Conservation (phyloP, 192 early-diverging fungal genomes). For the Powellomyces hirtus region DNA sequence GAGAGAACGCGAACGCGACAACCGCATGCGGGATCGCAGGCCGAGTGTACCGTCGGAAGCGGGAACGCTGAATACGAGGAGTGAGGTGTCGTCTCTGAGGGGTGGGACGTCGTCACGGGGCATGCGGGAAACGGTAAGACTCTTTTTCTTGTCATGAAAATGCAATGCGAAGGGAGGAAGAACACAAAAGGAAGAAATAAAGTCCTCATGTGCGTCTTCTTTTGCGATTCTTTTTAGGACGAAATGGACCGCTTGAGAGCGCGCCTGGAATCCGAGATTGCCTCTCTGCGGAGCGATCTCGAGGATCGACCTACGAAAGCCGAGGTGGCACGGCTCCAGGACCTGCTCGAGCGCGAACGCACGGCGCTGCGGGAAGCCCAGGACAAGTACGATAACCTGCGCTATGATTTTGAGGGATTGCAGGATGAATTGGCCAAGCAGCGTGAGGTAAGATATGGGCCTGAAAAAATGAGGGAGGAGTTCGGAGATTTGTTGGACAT, state of each 20-base stretch:
- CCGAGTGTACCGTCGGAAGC: no score
- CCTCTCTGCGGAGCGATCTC: background rate
- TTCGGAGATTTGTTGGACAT: no score
- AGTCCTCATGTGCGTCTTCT: no score
- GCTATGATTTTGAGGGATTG: constrained; percentile 23
- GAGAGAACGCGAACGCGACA: no score
- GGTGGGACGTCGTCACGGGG: no score
- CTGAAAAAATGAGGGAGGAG: no score
- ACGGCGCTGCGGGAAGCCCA: background rate
- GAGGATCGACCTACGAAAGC: background rate
- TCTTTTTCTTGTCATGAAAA: no score
- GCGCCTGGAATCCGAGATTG: background rate
- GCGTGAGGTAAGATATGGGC: background rate
- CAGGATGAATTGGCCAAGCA: constrained; percentile 15
- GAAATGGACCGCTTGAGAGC: background rate
- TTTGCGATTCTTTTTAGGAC: background rate
- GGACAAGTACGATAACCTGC: constrained; percentile 20
- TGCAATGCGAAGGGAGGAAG: no score
- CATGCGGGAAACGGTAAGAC: no score
- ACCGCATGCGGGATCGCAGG: background rate
- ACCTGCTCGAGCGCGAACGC: constrained; percentile 8
- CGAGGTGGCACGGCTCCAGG: background rate
- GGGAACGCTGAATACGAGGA: no score
- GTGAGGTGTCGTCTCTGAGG: no score
- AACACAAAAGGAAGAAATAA: no score